Evolutionary conservation across 768 basidiomycete species (phyloP).

Genomic region (Phaeolepiota aurea): DNA sequence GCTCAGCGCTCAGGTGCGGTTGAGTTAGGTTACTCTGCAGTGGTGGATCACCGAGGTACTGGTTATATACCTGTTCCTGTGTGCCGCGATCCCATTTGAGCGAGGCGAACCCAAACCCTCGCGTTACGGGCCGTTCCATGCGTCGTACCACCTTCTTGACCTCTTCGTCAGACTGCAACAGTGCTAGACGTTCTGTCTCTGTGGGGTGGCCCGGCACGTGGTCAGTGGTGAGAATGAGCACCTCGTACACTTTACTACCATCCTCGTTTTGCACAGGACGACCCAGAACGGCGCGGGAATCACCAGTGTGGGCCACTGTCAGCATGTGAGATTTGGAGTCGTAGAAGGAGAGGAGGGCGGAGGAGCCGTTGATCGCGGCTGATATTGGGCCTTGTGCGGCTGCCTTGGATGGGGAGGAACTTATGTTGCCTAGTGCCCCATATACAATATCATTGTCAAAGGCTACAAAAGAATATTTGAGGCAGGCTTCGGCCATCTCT

Average conservation of each 20-base stretch:
- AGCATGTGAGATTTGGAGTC: slow-evolving; percentile 24
- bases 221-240: slow-evolving; percentile 29
- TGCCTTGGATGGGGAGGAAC: slow-evolving; percentile 12
- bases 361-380: slow-evolving; percentile 23
- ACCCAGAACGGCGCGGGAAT: slow-evolving; percentile 34
- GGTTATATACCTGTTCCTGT: slow-evolving; percentile 24
- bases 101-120: slow-evolving; percentile 34
- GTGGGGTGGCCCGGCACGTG: slow-evolving; percentile 24
- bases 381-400: slow-evolving; percentile 16
- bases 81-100: slow-evolving; percentile 33
- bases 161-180: slow-evolving; percentile 17
- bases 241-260: slow-evolving; percentile 23
- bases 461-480: too few species aligned
- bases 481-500: too few species aligned
- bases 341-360: slow-evolving; percentile 24
- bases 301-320: slow-evolving; percentile 28
- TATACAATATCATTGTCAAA: slow-evolving; percentile 22
- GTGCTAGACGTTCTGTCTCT: slow-evolving; percentile 21
- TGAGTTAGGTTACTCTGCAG: slow-evolving; percentile 23
- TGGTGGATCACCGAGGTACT: slow-evolving; percentile 32
- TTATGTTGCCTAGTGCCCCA: slow-evolving; percentile 13
- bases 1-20: slow-evolving; percentile 43
- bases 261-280: slow-evolving; percentile 14
- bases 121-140: slow-evolving; percentile 13
- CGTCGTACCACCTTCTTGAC: not conserved